A percentile compares a stretch with the other conserved stretches of the same genome.
These are phyloP conservation scores for Aspergillus baeticus DNA, from an alignment of 495 filamentous ascomycete species.

Conservation along the genomic window DNA sequence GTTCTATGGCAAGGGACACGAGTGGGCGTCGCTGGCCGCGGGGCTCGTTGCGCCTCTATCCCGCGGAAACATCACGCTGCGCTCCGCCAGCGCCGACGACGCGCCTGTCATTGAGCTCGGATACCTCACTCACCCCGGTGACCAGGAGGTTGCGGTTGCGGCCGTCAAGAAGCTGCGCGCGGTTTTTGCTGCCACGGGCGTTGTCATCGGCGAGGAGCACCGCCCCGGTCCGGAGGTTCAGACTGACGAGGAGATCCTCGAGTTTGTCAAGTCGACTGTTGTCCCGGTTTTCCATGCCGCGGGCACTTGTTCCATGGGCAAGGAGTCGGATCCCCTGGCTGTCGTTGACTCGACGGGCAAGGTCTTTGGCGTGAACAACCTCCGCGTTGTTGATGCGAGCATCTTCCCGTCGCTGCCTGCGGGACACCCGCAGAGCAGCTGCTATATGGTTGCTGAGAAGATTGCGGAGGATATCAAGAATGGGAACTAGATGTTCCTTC, in stretches of 20 bases:
- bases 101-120: conserved; percentile 55
- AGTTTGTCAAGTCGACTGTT: conserved; percentile 37
- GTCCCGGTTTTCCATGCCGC: conserved; percentile 54
- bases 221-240: conserved; percentile 47
- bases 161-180: conserved; percentile 50
- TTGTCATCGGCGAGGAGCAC: conserved; percentile 46
- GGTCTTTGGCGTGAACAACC: conserved; percentile 48
- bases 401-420: conserved; percentile 56
- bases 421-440: conserved; percentile 52
- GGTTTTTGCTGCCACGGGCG: conserved; percentile 27
- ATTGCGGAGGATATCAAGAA: conserved; percentile 4
- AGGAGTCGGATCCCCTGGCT: conserved; percentile 41
- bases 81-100: conserved; percentile 34
- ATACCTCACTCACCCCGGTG: conserved; percentile 52
- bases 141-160: conserved; percentile 52
- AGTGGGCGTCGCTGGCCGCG: conserved; percentile 46
- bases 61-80: conserved; percentile 55
- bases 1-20: conserved; percentile 31
- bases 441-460: conserved; percentile 33
- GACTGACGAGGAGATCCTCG: conserved; percentile 52
- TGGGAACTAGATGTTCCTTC: neutral
- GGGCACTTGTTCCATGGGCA: conserved; percentile 53
- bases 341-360: conserved; percentile 51
- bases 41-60: conserved; percentile 47
- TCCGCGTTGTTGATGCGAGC: conserved; percentile 62